Conservation (phyloP, 352 stramenopile species). For the Phytophthora melonis region DNA sequence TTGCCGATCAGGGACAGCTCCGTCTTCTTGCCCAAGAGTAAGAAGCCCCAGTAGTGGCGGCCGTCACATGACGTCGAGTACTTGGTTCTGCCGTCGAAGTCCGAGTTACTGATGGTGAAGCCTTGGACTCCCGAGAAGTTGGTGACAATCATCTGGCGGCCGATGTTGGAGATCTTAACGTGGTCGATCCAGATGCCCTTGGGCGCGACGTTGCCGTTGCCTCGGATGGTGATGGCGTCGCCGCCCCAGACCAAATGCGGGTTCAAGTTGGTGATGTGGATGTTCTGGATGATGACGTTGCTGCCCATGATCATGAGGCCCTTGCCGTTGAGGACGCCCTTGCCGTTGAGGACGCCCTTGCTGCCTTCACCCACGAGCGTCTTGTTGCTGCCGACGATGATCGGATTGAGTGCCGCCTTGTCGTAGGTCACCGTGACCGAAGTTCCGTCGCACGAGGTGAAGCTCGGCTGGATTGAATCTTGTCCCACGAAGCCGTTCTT, state of each 20-base stretch:
- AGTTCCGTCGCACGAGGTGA: constrained; percentile 31
- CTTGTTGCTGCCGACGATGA: constrained; percentile 44
- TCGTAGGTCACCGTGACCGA: constrained; percentile 35
- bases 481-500: constrained; percentile 59
- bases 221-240: constrained; percentile 31
- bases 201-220: constrained; percentile 17
- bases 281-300: constrained; percentile 61
- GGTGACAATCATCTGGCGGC: constrained; percentile 49
- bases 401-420: constrained; percentile 27
- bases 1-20: constrained; percentile 41
- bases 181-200: constrained; percentile 59
- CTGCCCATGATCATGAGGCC: constrained; percentile 40
- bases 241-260: constrained; percentile 19
- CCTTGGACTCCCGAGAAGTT: constrained; percentile 37
- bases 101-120: constrained; percentile 57
- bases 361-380: constrained; percentile 50
- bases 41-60: constrained; percentile 52
- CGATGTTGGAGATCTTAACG: constrained; percentile 46
- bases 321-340: constrained; percentile 49
- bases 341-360: constrained; percentile 45
- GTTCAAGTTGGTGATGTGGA: constrained; percentile 62
- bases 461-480: constrained; percentile 48
- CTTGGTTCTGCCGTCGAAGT: constrained; percentile 51
- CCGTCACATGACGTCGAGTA: constrained; percentile 59
- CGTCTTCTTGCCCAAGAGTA: constrained; percentile 33